A percentile compares a stretch with the other conserved stretches of the same genome.
phyloP scores from a whole-genome alignment of 1,284 basidiomycete species.

The Porogramme epimiltina region DNA sequence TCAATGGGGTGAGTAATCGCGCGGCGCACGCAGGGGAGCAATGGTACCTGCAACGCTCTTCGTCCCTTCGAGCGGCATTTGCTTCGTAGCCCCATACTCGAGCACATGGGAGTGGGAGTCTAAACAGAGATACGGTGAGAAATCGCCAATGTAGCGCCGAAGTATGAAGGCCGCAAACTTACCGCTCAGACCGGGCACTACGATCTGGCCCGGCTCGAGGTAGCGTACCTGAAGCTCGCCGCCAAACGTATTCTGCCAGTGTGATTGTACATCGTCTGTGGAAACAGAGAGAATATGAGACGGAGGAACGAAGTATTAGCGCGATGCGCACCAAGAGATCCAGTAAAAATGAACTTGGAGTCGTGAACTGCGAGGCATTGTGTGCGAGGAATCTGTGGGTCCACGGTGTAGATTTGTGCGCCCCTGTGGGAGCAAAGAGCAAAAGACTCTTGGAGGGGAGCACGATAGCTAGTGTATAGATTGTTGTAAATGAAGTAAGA shows the following conservation, averaged over 20 bases:
- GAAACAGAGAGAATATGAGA: neutral
- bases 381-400: conserved; percentile 45
- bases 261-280: conserved; percentile 14
- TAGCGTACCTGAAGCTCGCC: conserved; percentile 42
- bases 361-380: conserved; percentile 63
- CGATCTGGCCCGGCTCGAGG: conserved; percentile 53
- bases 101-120: conserved; percentile 85
- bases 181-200: conserved; percentile 74
- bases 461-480: neutral
- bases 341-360: conserved; percentile 51
- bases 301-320: neutral
- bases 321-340: conserved; percentile 52
- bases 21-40: neutral
- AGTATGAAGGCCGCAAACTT: conserved; percentile 2
- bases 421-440: conserved; percentile 60
- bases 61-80: conserved; percentile 68
- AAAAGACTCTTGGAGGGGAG: conserved; percentile 37
- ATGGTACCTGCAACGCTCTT: conserved; percentile 54
- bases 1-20: neutral
- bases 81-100: conserved; percentile 70
- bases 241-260: conserved; percentile 11
- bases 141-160: no score
- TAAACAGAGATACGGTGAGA: conserved; percentile 27
- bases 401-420: conserved; percentile 60
- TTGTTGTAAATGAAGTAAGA: conserved; percentile 12